These are phyloP conservation scores for Vicia faba DNA, from an alignment of 306 rosid species.

Conservation along the genomic window DNA sequence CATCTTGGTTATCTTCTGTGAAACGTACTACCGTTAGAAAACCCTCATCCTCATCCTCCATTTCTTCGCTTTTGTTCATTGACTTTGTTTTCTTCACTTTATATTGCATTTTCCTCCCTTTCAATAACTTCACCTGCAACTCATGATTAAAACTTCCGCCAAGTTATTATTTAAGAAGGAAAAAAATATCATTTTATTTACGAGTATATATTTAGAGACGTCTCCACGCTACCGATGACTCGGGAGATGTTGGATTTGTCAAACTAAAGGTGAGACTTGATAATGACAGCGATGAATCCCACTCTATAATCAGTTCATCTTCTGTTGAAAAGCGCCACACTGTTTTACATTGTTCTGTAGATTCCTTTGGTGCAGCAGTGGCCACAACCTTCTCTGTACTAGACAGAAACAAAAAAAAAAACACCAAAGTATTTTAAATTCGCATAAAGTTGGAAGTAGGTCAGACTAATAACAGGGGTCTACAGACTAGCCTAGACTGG, in stretches of 20 bases:
- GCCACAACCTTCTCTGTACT: constrained; percentile 91
- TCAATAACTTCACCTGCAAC: constrained; percentile 73
- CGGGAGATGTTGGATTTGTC: constrained; percentile 51
- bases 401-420: constrained; percentile 54
- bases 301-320: constrained; percentile 64
- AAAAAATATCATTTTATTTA: constrained; percentile 1
- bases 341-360: constrained; percentile 64
- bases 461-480: too few relatives aligned
- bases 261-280: constrained; percentile 62
- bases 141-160: constrained; percentile 3
- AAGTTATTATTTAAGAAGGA: background rate
- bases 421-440: constrained; percentile 41
- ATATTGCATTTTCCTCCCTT: constrained; percentile 78
- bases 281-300: constrained; percentile 60
- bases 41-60: constrained; percentile 55
- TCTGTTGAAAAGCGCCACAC: constrained; percentile 83
- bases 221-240: constrained; percentile 57
- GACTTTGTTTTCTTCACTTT: constrained; percentile 44
- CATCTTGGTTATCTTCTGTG: constrained; percentile 68
- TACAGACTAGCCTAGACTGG: too few relatives aligned
- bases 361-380: constrained; percentile 83
- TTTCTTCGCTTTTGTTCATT: constrained; percentile 36
- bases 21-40: constrained; percentile 72
- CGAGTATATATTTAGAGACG: constrained; percentile 12
- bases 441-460: too few relatives aligned